Evolutionary conservation across 805 yeast species (phyloP), one percentile per base, ranked within the genome.

Genomic region (Lachancea kluyveri): DNA sequence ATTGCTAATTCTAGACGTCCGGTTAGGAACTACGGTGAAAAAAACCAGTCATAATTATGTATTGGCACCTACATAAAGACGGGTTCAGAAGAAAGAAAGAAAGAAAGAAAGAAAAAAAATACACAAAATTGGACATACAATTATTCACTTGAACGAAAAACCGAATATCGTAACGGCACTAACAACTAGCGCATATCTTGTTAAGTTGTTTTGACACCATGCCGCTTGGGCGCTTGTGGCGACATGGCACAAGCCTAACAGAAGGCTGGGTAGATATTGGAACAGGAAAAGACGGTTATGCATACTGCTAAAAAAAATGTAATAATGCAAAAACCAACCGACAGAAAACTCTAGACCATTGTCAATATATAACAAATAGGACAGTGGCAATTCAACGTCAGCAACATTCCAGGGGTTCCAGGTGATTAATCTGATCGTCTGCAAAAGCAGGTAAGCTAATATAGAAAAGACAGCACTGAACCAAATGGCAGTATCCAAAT

Each of bases 1-100:
- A 46, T 64, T 21, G 57, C 65, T 3, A 51, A 57, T 3, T 53
- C 67, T 4, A 57, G 59, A 18, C 50, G 37, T 15, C 32, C 32
- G n/a, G 32, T 16, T 9, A 17, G 13, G 19, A 21, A 6, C 7
- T 11, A n/a, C n/a, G n/a, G n/a, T n/a, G n/a, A n/a, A n/a, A n/a
- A n/a, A n/a, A n/a, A n/a, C n/a, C n/a, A n/a, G n/a, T n/a, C n/a
- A n/a, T n/a, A n/a, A n/a, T n/a, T n/a, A n/a, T n/a, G n/a, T n/a
- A n/a, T n/a, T n/a, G n/a, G n/a, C n/a, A n/a, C n/a, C n/a, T n/a
- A n/a, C n/a, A n/a, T n/a, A n/a, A n/a, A n/a, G n/a, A n/a, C n/a
- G n/a, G n/a, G n/a, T n/a, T n/a, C n/a, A n/a, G n/a, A n/a, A n/a
- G n/a, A n/a, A n/a, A n/a, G n/a, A n/a, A n/a, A n/a, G n/a, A n/a